Conservation (phyloP, 1,284 basidiomycete genomes). For the Ceratobasidium sp. region DNA sequence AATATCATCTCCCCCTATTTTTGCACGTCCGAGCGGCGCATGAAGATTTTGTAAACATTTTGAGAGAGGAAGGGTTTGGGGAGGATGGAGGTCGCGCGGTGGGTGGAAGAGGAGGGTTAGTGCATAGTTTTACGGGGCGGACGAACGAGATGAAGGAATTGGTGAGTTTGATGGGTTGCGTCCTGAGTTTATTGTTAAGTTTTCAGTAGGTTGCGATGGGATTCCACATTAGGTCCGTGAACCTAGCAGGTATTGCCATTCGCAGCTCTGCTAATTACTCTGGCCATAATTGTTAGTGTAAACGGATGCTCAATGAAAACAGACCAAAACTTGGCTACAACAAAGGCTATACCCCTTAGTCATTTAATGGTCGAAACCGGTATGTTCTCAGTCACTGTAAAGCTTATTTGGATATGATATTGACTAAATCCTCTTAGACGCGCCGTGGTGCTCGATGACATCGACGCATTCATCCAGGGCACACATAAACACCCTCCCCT, state of each 20-base stretch:
- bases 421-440: constrained; percentile 59
- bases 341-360: constrained; percentile 55
- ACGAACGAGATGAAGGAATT: constrained; percentile 71
- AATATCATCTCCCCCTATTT: constrained; percentile 79
- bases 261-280: not conserved
- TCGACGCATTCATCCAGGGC: constrained; percentile 74
- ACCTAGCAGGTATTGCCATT: not conserved
- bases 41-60: constrained; percentile 71
- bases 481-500: constrained; percentile 62
- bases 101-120: constrained; percentile 74
- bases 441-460: constrained; percentile 85
- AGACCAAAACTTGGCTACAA: constrained; percentile 68
- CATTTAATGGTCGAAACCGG: constrained; percentile 36
- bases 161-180: constrained; percentile 55
- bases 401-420: constrained; percentile 33
- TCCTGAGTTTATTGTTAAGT: constrained; percentile 40
- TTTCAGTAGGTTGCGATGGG: constrained; percentile 67
- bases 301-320: constrained; percentile 90
- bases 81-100: constrained; percentile 61
- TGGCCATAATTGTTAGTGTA: constrained; percentile 52
- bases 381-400: not conserved
- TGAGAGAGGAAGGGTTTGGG: constrained; percentile 68
- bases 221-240: constrained; percentile 63
- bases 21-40: constrained; percentile 84
- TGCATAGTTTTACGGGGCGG: constrained; percentile 86